These are phyloP conservation scores for Cytospora schulzeri DNA, from an alignment of 2,329 filamentous ascomycete genomes.

Conservation along the genomic window DNA sequence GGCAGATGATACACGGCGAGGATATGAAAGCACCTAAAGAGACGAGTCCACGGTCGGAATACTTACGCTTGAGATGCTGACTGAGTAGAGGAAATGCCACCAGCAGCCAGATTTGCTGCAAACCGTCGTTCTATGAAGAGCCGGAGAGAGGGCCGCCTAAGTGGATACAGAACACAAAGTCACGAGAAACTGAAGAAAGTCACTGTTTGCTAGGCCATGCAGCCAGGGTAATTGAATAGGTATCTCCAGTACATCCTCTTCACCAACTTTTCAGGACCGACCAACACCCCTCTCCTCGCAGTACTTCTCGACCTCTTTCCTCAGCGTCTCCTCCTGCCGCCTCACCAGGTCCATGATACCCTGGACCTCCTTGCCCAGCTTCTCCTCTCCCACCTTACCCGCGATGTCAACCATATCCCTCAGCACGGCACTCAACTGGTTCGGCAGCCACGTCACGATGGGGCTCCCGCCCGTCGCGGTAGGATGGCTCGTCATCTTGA, in stretches of 20 bases:
- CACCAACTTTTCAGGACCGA: slow-evolving; percentile 1
- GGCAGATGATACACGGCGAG: not conserved
- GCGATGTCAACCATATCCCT: slow-evolving; percentile 65
- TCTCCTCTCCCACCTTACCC: slow-evolving; percentile 46
- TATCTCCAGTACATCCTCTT: not conserved
- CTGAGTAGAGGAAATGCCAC: too few relatives aligned
- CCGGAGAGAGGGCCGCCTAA: too few relatives aligned
- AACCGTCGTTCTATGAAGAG: too few relatives aligned
- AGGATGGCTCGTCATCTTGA: slow-evolving; percentile 75
- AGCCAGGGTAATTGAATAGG: too few relatives aligned
- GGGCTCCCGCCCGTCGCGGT: slow-evolving; percentile 80
- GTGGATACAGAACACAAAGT: too few relatives aligned
- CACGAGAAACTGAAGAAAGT: too few relatives aligned
- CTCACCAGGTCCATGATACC: slow-evolving; percentile 69
- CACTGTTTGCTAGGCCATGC: too few relatives aligned
- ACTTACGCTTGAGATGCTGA: not conserved
- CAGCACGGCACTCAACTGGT: slow-evolving; percentile 76
- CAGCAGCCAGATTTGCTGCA: not conserved
- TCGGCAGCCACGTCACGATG: slow-evolving; percentile 83
- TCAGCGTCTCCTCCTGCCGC: slow-evolving; percentile 65
- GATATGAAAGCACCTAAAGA: not conserved
- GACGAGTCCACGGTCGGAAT: too few relatives aligned
- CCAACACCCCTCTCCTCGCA: slow-evolving; percentile 62
- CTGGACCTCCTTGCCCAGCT: slow-evolving; percentile 49
- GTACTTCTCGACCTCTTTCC: slow-evolving; percentile 76